Percentiles rank a stretch among this genome's conserved stretches.
Evolutionary conservation across 106 monocot species (phyloP).

Genomic region (Chionographis japonica): DNA sequence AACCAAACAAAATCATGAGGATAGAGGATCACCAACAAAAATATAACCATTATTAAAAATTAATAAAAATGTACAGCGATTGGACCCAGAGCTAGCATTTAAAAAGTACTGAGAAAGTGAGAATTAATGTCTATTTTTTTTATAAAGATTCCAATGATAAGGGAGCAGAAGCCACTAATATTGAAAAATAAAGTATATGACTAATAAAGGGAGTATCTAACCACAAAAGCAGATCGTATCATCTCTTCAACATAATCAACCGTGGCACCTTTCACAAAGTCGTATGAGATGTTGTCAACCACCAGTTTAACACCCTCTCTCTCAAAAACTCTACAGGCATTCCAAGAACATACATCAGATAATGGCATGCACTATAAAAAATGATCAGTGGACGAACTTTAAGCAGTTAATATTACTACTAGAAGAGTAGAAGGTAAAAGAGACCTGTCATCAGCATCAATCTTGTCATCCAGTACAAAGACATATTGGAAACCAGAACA

Average conservation of each 20-base stretch:
- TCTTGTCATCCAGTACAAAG: conserved; percentile 71
- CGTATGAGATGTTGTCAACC: conserved; percentile 85
- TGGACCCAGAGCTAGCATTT: too few relatives aligned
- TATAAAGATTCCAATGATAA: too few relatives aligned
- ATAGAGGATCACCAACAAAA: too few relatives aligned
- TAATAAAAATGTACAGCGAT: too few relatives aligned
- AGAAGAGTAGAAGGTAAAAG: neutral
- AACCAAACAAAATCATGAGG: too few relatives aligned
- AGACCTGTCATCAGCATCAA: conserved; percentile 83
- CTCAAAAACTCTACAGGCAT: conserved; percentile 69
- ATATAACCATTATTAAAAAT: too few relatives aligned
- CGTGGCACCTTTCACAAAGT: conserved; percentile 96
- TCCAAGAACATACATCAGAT: conserved; percentile 1
- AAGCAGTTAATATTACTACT: neutral
- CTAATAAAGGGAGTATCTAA: conserved; percentile 14
- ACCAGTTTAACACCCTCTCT: conserved; percentile 85
- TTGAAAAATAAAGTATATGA: neutral
- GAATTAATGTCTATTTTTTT: too few relatives aligned
- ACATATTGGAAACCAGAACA: conserved; percentile 99
- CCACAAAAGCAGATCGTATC: conserved; percentile 87
- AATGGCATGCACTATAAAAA: neutral
- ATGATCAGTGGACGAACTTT: too few relatives aligned
- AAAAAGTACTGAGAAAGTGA: too few relatives aligned
- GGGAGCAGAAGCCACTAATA: too few relatives aligned
- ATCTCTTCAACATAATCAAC: conserved; percentile 95